phyloP scores from a whole-genome alignment of 495 filamentous ascomycete species.

The Chaetomium cochliodes region DNA sequence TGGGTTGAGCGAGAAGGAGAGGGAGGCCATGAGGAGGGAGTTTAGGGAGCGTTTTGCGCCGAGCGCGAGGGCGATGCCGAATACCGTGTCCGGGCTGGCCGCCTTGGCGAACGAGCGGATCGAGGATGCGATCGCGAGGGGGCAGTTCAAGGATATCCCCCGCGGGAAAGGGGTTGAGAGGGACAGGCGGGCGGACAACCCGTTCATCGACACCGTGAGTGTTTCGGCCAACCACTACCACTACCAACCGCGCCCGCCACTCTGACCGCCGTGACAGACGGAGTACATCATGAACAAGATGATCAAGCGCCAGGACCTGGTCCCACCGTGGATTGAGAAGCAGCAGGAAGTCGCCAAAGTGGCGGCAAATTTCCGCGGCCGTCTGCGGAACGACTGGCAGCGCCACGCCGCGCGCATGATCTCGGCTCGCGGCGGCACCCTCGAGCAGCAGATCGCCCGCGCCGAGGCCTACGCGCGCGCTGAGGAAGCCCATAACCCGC shows the following conservation, averaged over 20 bases:
- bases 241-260: neutral
- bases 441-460: constrained; percentile 71
- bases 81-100: constrained; percentile 72
- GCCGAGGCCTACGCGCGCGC: constrained; percentile 73
- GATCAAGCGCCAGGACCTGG: constrained; percentile 87
- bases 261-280: constrained; percentile 46
- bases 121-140: constrained; percentile 87
- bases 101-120: constrained; percentile 91
- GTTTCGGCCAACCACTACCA: neutral
- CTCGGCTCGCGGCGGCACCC: constrained; percentile 70
- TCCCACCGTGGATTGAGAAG: constrained; percentile 91
- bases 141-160: constrained; percentile 85
- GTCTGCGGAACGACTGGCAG: constrained; percentile 81
- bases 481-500: constrained; percentile 60
- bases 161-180: constrained; percentile 75
- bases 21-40: constrained; percentile 63
- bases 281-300: constrained; percentile 99
- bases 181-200: constrained; percentile 78
- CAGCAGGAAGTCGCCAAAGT: constrained; percentile 83
- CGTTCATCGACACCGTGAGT: constrained; percentile 78
- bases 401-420: constrained; percentile 80
- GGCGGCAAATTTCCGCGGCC: constrained; percentile 64
- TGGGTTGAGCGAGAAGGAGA: constrained; percentile 65
- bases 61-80: constrained; percentile 70
- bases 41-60: constrained; percentile 79